Percentiles rank a stretch among this genome's conserved stretches.
phyloP scores from a whole-genome alignment of 148 eudicot genomes.

The Hydrangea macrophylla region DNA sequence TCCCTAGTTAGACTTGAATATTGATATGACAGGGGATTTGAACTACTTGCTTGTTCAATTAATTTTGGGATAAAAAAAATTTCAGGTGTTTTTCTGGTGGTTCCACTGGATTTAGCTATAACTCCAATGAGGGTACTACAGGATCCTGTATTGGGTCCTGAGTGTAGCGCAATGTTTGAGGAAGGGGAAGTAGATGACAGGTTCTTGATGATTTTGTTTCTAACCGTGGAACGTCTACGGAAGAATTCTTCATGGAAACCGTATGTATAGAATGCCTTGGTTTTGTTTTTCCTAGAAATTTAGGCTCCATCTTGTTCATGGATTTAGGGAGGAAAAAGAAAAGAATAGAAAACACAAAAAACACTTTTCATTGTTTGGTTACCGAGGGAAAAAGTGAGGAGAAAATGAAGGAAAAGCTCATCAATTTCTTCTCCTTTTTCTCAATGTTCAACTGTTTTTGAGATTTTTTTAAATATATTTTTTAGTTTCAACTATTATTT shows the following conservation, averaged over 20 bases:
- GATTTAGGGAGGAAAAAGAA: no score
- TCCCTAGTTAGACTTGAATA: background rate
- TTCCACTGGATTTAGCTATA: slow-evolving; percentile 87
- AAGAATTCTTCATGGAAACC: slow-evolving; percentile 92
- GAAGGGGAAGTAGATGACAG: slow-evolving; percentile 94
- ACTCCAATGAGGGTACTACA: slow-evolving; percentile 91
- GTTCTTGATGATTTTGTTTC: slow-evolving; percentile 71
- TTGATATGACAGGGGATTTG: background rate
- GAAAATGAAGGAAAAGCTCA: no score
- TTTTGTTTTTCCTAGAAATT: slow-evolving; percentile 4
- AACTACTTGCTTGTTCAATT: background rate
- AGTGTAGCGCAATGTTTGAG: slow-evolving; percentile 73
- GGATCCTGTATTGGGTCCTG: slow-evolving; percentile 79
- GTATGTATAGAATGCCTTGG: slow-evolving; percentile 43
- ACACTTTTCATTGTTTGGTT: no score
- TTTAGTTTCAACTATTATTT: no score
- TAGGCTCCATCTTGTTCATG: no score
- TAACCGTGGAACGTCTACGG: slow-evolving; percentile 72
- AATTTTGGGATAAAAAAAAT: slow-evolving; percentile 1
- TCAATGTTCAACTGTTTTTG: no score
- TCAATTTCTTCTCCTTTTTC: no score
- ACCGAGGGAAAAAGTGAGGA: no score
- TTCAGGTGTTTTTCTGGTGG: slow-evolving; percentile 71
- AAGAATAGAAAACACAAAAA: no score
- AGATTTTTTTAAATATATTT: background rate